These are phyloP conservation scores for Huntiella moniliformis DNA, from an alignment of 2,329 filamentous ascomycete species.

Conservation along the genomic window DNA sequence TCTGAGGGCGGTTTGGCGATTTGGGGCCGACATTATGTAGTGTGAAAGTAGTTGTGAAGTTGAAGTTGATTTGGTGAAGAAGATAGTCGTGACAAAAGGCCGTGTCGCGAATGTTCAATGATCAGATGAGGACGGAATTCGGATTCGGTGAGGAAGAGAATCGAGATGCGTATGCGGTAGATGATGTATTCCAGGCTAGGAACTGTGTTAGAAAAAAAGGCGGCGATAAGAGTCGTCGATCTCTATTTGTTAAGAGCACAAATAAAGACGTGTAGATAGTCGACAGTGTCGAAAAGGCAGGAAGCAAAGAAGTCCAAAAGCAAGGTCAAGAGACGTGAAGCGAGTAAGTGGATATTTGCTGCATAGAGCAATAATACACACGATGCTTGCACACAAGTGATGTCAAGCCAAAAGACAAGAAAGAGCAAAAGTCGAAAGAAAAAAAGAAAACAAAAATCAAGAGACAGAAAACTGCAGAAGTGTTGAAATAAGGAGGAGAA, in stretches of 20 bases:
- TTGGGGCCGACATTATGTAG: constrained; percentile 25
- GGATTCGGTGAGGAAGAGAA: no score
- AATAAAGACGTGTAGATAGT: neutral
- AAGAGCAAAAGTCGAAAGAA: neutral
- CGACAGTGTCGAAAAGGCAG: neutral
- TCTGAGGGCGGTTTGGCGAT: constrained; percentile 39
- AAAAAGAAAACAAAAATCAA: neutral
- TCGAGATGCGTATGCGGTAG: no score
- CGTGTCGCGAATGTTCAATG: neutral
- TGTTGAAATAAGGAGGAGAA: constrained; percentile 1
- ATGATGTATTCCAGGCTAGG: neutral
- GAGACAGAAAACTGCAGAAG: neutral
- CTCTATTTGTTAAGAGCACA: no score
- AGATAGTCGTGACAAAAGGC: neutral
- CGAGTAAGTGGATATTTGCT: neutral
- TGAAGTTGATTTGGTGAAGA: no score
- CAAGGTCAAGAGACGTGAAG: no score
- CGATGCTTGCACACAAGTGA: no score
- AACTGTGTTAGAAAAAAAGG: neutral
- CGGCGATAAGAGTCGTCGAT: no score
- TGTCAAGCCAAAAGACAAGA: neutral
- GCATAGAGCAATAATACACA: neutral
- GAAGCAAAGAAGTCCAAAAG: no score
- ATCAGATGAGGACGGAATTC: neutral
- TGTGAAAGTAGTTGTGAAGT: neutral